These are phyloP conservation scores for Dryas drummondii DNA, from an alignment of 306 rosid genomes.

Conservation along the genomic window DNA sequence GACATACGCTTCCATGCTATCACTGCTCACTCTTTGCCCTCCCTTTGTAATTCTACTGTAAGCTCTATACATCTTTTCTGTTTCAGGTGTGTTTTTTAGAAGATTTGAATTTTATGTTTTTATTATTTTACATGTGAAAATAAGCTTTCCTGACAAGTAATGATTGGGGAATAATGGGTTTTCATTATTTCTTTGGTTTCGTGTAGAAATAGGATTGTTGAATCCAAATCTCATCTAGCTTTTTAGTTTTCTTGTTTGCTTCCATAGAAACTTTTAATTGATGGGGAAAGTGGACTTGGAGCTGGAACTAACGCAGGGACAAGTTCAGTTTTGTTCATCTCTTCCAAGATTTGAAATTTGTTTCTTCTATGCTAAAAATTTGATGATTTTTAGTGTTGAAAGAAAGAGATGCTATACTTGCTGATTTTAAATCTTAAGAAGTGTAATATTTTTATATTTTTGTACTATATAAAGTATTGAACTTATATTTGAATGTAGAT, in stretches of 20 bases:
- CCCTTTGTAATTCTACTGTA: constrained; percentile 88
- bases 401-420: background rate
- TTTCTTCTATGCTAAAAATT: background rate
- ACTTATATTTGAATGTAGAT: constrained; percentile 5
- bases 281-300: background rate
- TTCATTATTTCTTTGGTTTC: background rate
- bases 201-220: background rate
- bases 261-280: background rate
- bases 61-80: constrained; percentile 1
- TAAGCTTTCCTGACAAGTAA: background rate
- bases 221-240: constrained; percentile 11
- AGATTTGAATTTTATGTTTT: background rate
- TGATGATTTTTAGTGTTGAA: constrained; percentile 9
- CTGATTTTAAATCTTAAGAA: background rate
- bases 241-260: background rate
- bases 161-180: constrained; percentile 13
- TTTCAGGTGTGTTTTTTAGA: background rate
- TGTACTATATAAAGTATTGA: background rate
- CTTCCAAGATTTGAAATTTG: background rate
- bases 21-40: constrained; percentile 79
- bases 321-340: background rate
- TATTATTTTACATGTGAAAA: background rate
- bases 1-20: constrained; percentile 74
- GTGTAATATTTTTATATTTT: background rate
- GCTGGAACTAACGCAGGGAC: background rate